Percentiles rank a stretch among this genome's conserved stretches.
These are phyloP conservation scores for Neurospora sp. DNA, from an alignment of 495 filamentous ascomycete species.

Conservation along the genomic window DNA sequence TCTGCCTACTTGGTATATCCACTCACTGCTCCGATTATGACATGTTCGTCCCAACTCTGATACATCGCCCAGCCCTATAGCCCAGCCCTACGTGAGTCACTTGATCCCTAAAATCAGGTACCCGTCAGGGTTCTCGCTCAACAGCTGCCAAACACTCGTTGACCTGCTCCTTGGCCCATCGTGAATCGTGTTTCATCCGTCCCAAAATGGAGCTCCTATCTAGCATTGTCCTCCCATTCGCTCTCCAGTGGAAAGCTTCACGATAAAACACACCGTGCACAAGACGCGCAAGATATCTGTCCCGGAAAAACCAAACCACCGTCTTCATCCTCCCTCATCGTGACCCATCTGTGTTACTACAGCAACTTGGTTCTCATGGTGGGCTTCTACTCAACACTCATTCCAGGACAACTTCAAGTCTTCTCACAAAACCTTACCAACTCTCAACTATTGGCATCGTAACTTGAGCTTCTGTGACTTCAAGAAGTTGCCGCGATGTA, in stretches of 20 bases:
- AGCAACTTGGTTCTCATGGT: neutral
- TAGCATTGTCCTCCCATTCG: neutral
- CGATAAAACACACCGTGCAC: neutral
- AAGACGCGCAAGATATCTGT: no score
- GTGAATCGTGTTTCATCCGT: neutral
- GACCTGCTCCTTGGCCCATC: neutral
- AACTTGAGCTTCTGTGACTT: neutral
- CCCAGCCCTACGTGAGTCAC: neutral
- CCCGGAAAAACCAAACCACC: neutral
- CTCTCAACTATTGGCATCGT: neutral
- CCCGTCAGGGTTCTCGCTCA: neutral
- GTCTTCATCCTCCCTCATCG: rapidly evolving
- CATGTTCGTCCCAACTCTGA: neutral
- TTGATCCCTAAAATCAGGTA: neutral
- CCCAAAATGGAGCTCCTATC: neutral
- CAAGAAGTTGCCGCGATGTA: neutral
- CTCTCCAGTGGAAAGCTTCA: neutral
- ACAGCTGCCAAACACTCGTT: neutral
- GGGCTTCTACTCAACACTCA: neutral
- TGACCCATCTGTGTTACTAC: neutral
- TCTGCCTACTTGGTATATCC: neutral
- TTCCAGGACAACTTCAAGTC: neutral
- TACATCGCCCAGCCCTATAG: neutral
- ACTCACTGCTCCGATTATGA: neutral
- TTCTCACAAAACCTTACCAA: neutral